Percentiles rank a stretch among this genome's conserved stretches.
phyloP scores from a whole-genome alignment of 2,329 filamentous ascomycete genomes.

The Exophiala mesophila region DNA sequence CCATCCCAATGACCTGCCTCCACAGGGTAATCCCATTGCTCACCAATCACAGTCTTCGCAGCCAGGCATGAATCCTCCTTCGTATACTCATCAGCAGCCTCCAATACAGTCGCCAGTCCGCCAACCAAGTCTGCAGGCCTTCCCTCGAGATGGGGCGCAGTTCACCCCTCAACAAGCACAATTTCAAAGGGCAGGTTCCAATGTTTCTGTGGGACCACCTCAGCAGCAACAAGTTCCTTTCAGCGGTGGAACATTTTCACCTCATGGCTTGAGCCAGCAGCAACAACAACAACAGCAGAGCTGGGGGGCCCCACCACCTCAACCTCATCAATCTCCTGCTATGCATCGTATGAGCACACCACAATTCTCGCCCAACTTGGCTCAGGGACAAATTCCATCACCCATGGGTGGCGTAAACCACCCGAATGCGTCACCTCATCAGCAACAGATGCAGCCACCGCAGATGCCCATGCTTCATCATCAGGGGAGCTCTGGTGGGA shows the following conservation, averaged over 20 bases:
- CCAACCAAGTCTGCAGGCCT: slow-evolving; percentile 52
- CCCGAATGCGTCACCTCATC: slow-evolving; percentile 16
- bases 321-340: slow-evolving; percentile 57
- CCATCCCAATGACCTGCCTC: slow-evolving; percentile 19
- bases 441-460: slow-evolving; percentile 27
- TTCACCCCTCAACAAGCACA: slow-evolving; percentile 40
- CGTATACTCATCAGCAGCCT: slow-evolving; percentile 67
- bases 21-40: slow-evolving; percentile 14
- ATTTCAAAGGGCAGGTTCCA: slow-evolving; percentile 46
- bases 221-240: slow-evolving; percentile 50
- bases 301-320: slow-evolving; percentile 61
- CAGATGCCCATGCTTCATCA: slow-evolving; percentile 26
- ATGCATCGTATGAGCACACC: slow-evolving; percentile 36
- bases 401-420: slow-evolving; percentile 22
- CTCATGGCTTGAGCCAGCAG: slow-evolving; percentile 44
- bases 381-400: slow-evolving; percentile 26
- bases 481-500: slow-evolving; percentile 17
- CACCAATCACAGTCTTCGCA: slow-evolving; percentile 36
- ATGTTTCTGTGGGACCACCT: slow-evolving; percentile 51
- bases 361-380: slow-evolving; percentile 23
- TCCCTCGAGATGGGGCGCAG: slow-evolving; percentile 59
- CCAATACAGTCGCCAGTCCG: slow-evolving; percentile 70
- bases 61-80: slow-evolving; percentile 55
- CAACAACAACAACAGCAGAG: slow-evolving; percentile 59
- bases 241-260: slow-evolving; percentile 48